Evolutionary conservation across 371 early-diverging fungal genomes (phyloP).

Genomic region (Mortierella sp.): DNA sequence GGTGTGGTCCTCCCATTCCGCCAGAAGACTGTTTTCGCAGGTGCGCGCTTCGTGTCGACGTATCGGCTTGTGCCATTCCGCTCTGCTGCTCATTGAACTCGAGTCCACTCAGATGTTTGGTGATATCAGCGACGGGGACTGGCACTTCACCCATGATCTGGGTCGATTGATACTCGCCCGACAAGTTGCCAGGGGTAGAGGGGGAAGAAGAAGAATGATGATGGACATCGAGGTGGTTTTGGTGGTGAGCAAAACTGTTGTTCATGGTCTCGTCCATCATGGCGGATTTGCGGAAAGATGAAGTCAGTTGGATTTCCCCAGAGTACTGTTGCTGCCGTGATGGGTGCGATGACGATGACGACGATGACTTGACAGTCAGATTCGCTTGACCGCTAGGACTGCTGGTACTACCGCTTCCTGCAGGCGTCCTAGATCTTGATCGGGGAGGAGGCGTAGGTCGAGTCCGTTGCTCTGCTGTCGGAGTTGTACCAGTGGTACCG

Average conservation of each 20-base stretch:
- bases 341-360: not conserved
- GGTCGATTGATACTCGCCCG: slow-evolving; percentile 36
- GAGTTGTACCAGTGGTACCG: slow-evolving; percentile 24
- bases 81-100: slow-evolving; percentile 28
- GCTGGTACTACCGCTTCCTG: slow-evolving; percentile 27
- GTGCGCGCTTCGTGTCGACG: too few relatives aligned
- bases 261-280: slow-evolving; percentile 4
- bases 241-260: too few relatives aligned
- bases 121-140: slow-evolving; percentile 34
- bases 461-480: slow-evolving; percentile 33
- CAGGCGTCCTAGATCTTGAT: slow-evolving; percentile 45
- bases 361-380: too few relatives aligned
- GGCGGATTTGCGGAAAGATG: slow-evolving; percentile 38
- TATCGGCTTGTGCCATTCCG: too few relatives aligned
- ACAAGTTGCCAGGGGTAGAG: slow-evolving; percentile 37
- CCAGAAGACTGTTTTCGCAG: too few relatives aligned
- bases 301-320: slow-evolving; percentile 29
- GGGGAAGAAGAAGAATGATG: slow-evolving; percentile 27
- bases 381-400: too few relatives aligned
- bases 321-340: slow-evolving; percentile 38
- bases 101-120: slow-evolving; percentile 36
- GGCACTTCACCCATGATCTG: slow-evolving; percentile 39
- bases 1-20: too few relatives aligned
- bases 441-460: slow-evolving; percentile 48
- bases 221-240: slow-evolving; percentile 10